Evolutionary conservation across 768 basidiomycete species (phyloP), one percentile per base, ranked within the genome.

Genomic region (Fomitopsis serialis): DNA sequence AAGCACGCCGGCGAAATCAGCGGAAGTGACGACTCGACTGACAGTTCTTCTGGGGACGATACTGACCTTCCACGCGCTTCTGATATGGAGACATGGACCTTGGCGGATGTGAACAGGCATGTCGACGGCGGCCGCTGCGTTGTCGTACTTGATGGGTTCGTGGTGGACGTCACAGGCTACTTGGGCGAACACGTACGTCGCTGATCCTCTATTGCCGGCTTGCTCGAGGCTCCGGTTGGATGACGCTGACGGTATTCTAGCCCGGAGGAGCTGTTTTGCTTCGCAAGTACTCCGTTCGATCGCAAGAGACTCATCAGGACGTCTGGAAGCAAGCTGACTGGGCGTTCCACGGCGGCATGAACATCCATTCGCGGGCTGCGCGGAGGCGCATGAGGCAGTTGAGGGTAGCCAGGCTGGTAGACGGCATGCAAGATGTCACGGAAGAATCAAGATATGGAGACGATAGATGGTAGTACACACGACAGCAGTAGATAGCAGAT

Each of bases 291-390:
- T 70, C 82, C 1, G 35, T 70, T 12, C 63, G 64, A 3, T 50
- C 67, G 11, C 55, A 12, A 4, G 46, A 23, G 32, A 50, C 21
- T 10, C 46, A 46, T 2, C 35, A 59, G 24, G 35, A 25, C 25
- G 24, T 19, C 23, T 66, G 71, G 67, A 68, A 66, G 52, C 75
- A 84, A 45, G 82, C 84, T 0, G 76, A 76, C 6, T 79, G 78
- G 75, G 84, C 86, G 0, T 89, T 87, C 69, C 73, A 77, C 52
- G 86, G 87, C 15, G 87, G 86, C 13, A 68, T 87, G 60, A 92
- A 89, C 62, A 81, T 81, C 52, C 87, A 89, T 60, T 82, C 84
- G 13, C 72, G 77, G n/a, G 76, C 77, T 3, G 82, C 83, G 13
- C 72, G 67, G 56, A 70, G 68, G 58, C 68, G 74, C 42, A 73